Evolutionary conservation across 2,329 filamentous ascomycete species (phyloP).

Genomic region (Xylaria sp.): DNA sequence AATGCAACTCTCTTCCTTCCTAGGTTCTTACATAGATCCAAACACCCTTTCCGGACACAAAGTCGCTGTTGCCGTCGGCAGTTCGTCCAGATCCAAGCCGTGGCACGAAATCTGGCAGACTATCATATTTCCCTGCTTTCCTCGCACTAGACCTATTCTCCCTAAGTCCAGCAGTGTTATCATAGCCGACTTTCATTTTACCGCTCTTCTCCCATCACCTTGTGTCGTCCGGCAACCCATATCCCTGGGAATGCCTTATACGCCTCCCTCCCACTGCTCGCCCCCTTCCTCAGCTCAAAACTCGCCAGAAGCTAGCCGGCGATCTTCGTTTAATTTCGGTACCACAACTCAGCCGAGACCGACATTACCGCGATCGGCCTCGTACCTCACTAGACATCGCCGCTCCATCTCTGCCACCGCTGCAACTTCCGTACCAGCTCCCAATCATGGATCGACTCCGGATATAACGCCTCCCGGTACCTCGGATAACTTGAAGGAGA

Average conservation of each 20-base stretch:
- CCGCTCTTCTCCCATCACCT: conserved; percentile 42
- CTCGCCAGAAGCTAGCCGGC: conserved; percentile 68
- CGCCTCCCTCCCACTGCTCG: conserved; percentile 77
- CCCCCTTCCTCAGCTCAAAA: conserved; percentile 68
- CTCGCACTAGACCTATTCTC: conserved; percentile 39
- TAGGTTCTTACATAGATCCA: conserved; percentile 46
- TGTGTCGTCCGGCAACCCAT: conserved; percentile 45
- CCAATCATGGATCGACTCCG: conserved; percentile 49
- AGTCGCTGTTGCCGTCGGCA: conserved; percentile 35
- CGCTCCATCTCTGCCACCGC: conserved; percentile 64
- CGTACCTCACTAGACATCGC: conserved; percentile 73
- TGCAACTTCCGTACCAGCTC: conserved; percentile 36
- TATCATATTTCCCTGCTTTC: conserved; percentile 48
- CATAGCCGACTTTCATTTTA: conserved; percentile 40
- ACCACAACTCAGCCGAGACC: conserved; percentile 59
- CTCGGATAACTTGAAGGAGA: conserved; percentile 61
- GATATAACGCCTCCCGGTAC: conserved; percentile 62
- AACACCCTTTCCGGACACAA: conserved; percentile 41
- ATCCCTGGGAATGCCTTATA: conserved; percentile 81
- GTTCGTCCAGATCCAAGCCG: conserved; percentile 35
- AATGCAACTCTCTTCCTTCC: conserved; percentile 46
- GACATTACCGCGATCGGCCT: conserved; percentile 70
- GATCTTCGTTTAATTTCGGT: conserved; percentile 63
- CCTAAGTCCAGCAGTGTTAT: conserved; percentile 47
- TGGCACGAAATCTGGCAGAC: conserved; percentile 47